Evolutionary conservation across 441 rosid genomes (phyloP).

Genomic region (Erodium texanum): DNA sequence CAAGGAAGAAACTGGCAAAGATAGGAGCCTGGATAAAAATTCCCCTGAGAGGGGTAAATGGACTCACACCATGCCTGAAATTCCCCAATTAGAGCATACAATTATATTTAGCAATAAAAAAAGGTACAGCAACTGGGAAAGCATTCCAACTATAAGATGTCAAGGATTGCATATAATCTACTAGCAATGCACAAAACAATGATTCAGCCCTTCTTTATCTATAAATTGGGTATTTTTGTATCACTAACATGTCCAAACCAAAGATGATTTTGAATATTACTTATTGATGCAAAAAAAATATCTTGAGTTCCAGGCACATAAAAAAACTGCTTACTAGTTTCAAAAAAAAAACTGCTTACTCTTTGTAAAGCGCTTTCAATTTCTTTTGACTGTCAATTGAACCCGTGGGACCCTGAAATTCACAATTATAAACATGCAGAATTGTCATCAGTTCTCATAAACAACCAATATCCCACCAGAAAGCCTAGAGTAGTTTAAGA

Average conservation of each 20-base stretch:
- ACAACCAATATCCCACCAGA: neutral
- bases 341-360: constrained; percentile 42
- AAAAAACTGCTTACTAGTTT: neutral
- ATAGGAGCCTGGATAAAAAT: constrained; percentile 64
- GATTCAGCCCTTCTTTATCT: neutral
- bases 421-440: neutral
- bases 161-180: too few relatives aligned
- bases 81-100: too few relatives aligned
- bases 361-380: constrained; percentile 50
- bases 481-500: neutral
- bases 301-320: neutral
- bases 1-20: constrained; percentile 61
- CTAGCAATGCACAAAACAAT: neutral
- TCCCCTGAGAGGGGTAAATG: constrained; percentile 70
- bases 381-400: constrained; percentile 44
- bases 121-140: too few relatives aligned
- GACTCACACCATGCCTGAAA: constrained; percentile 67
- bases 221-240: neutral
- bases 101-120: too few relatives aligned
- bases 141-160: too few relatives aligned
- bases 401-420: constrained; percentile 33
- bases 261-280: neutral
- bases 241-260: too few relatives aligned
- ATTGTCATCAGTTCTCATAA: neutral
- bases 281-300: neutral